These are phyloP conservation scores for Penicillium sclerotiorum DNA, from an alignment of 2,329 filamentous ascomycete genomes.

Conservation along the genomic window DNA sequence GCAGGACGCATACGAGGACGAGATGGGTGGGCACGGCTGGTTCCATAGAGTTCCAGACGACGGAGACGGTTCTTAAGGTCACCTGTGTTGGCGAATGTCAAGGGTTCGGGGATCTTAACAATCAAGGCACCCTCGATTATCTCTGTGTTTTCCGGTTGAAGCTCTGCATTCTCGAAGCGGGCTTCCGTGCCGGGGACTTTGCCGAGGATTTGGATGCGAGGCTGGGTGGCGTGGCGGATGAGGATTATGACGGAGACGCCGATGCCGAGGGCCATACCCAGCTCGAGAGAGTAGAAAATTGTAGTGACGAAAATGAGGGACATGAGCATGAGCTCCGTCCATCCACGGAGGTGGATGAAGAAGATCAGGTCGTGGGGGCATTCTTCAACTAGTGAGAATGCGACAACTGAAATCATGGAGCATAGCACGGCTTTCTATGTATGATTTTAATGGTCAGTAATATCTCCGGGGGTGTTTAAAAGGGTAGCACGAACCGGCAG, in stretches of 20 bases:
- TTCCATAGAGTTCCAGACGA: constrained; percentile 88
- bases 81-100: constrained; percentile 96
- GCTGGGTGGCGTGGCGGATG: constrained; percentile 85
- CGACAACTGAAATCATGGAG: constrained; percentile 92
- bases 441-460: constrained; percentile 12
- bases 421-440: constrained; percentile 95
- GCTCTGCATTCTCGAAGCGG: constrained; percentile 81
- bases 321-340: constrained; percentile 86
- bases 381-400: constrained; percentile 92
- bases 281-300: constrained; percentile 90
- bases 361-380: constrained; percentile 89
- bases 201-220: constrained; percentile 93
- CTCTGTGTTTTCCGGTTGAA: constrained; percentile 73
- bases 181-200: constrained; percentile 80
- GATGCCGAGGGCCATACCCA: constrained; percentile 92
- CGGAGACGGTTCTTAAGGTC: constrained; percentile 82
- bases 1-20: constrained; percentile 74
- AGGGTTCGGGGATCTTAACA: constrained; percentile 94
- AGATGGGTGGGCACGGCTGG: constrained; percentile 78
- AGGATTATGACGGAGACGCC: constrained; percentile 87
- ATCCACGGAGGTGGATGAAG: constrained; percentile 83
- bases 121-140: constrained; percentile 92
- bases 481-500: constrained; percentile 70
- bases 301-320: constrained; percentile 85
- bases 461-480: not conserved